phyloP scores from a whole-genome alignment of 2,329 filamentous ascomycete species.

The Pseudocercospora ulei region DNA sequence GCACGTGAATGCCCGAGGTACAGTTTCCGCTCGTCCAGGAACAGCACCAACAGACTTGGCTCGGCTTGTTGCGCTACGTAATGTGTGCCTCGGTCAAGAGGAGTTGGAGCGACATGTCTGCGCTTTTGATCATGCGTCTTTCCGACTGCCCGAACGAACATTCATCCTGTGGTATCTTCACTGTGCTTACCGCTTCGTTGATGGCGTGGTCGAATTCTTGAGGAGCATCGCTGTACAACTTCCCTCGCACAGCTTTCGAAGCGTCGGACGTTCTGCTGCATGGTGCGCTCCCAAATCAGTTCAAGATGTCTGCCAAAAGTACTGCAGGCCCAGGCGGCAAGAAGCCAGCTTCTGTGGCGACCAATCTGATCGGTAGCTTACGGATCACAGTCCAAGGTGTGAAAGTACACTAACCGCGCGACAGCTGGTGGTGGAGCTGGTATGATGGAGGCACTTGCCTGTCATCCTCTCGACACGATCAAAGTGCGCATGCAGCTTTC shows the following conservation, averaged over 20 bases:
- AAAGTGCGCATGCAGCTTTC: slow-evolving; percentile 99
- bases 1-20: slow-evolving; percentile 26
- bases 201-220: neutral
- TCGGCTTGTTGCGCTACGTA: slow-evolving; percentile 24
- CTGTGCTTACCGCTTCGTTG: neutral
- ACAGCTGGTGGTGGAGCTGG: slow-evolving; percentile 89
- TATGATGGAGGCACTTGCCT: slow-evolving; percentile 97
- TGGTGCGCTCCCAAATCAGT: neutral
- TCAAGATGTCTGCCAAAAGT: slow-evolving; percentile 52
- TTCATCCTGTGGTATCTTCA: too few relatives aligned
- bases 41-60: slow-evolving; percentile 18
- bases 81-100: slow-evolving; percentile 24
- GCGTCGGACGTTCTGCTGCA: slow-evolving; percentile 1
- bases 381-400: slow-evolving; percentile 1
- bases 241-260: neutral
- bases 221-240: too few relatives aligned
- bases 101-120: slow-evolving; percentile 23
- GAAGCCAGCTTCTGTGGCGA: slow-evolving; percentile 73
- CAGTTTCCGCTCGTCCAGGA: slow-evolving; percentile 29
- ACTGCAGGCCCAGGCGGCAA: slow-evolving; percentile 53
- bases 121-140: slow-evolving; percentile 9
- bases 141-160: neutral
- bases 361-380: slow-evolving; percentile 69
- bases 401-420: slow-evolving; percentile 15
- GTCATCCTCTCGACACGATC: slow-evolving; percentile 93